A percentile compares a stretch with the other conserved stretches of the same genome.
Conservation (phyloP, 306 rosid genomes). For the Oxytropis ochrocephala region DNA sequence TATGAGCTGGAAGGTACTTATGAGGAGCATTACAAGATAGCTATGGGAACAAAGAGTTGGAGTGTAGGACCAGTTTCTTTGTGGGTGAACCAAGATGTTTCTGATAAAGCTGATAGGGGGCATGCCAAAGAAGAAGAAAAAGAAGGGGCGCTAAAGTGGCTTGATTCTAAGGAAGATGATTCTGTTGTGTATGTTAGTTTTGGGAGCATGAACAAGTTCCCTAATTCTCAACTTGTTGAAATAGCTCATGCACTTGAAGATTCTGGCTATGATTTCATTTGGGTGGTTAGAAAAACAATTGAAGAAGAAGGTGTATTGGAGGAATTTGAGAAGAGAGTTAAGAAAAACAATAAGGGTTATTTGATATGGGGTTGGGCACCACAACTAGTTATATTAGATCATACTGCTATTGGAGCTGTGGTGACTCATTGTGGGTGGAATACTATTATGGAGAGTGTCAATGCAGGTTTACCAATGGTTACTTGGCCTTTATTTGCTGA, state of each 20-base stretch:
- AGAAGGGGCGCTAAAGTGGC: not conserved
- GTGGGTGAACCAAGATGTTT: slow-evolving; percentile 23
- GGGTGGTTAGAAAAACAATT: too few species aligned
- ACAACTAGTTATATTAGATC: too few species aligned
- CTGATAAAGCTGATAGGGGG: slow-evolving; percentile 17
- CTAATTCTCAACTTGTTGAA: too few species aligned
- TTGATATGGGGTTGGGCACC: too few species aligned
- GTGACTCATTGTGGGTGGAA: too few species aligned
- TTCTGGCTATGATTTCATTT: too few species aligned
- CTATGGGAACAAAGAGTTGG: slow-evolving; percentile 25
- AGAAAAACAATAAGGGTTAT: too few species aligned
- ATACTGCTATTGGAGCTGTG: too few species aligned
- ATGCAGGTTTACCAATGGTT: not conserved
- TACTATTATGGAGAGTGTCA: not conserved
- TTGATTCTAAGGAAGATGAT: not conserved
- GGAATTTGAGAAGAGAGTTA: too few species aligned
- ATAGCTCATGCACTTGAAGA: too few species aligned
- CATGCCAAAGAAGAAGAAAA: not conserved
- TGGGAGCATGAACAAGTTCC: not conserved
- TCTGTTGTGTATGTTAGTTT: slow-evolving; percentile 3
- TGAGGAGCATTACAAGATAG: slow-evolving; percentile 4
- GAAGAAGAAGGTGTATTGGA: too few species aligned
- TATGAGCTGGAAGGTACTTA: slow-evolving; percentile 16
- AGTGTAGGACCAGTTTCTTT: slow-evolving; percentile 24
- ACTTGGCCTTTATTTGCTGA: slow-evolving; percentile 17